Conservation (phyloP, 2,329 filamentous ascomycete species). For the Verticillium longisporum region DNA sequence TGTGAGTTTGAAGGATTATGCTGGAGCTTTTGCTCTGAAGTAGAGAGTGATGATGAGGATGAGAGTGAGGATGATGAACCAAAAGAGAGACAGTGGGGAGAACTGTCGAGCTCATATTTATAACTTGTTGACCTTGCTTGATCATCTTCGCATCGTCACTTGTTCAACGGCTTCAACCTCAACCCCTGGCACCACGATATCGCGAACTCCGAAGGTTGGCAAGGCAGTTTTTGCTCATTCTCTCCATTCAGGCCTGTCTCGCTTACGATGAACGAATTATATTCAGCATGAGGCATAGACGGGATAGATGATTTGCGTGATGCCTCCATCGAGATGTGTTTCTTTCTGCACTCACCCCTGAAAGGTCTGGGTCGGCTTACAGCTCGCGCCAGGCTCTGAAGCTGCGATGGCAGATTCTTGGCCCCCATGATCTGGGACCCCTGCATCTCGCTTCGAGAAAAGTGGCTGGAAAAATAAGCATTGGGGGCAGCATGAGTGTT, state of each 20-base stretch:
- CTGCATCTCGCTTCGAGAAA: neutral
- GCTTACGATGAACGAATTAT: neutral
- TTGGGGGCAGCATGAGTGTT: neutral
- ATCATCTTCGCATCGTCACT: neutral
- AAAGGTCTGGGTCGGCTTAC: neutral
- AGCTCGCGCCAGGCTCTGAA: neutral
- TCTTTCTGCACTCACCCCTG: neutral
- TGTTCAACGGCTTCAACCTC: neutral
- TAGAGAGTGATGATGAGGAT: constrained; percentile 1
- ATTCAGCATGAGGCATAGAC: neutral
- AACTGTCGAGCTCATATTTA: neutral
- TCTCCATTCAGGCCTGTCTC: neutral
- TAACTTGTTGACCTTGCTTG: neutral
- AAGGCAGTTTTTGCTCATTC: neutral
- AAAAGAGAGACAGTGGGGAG: neutral
- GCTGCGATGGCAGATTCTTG: neutral
- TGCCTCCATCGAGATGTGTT: neutral
- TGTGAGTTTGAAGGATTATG: neutral
- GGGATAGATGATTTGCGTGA: neutral
- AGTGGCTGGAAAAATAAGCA: neutral
- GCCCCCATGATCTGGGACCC: neutral
- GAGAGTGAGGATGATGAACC: neutral
- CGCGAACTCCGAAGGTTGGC: neutral
- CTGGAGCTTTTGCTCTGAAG: neutral
- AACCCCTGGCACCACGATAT: neutral